Percentiles rank a stretch among this genome's conserved stretches.
Evolutionary conservation across 352 stramenopile species (phyloP).

Genomic region (Pythium myriotylum): DNA sequence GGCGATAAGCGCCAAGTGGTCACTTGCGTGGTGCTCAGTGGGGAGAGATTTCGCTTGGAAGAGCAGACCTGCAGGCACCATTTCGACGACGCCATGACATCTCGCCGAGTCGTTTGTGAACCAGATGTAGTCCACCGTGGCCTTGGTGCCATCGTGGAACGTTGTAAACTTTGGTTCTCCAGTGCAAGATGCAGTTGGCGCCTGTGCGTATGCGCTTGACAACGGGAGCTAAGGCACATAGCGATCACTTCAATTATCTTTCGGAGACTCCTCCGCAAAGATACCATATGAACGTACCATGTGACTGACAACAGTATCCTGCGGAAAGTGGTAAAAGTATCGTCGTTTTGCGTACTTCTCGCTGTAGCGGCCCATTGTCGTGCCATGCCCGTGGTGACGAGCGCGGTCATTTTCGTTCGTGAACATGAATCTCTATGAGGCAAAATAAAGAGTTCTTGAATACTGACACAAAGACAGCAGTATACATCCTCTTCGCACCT

Average conservation of each 20-base stretch:
- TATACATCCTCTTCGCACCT: slow-evolving; percentile 11
- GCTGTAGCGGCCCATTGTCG: slow-evolving; percentile 25
- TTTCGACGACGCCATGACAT: slow-evolving; percentile 70
- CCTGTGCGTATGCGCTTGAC: slow-evolving; percentile 67
- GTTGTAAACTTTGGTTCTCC: slow-evolving; percentile 77
- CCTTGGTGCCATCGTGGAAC: slow-evolving; percentile 61
- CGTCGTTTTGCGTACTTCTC: slow-evolving; percentile 11
- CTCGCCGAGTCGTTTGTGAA: slow-evolving; percentile 48
- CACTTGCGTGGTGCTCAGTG: slow-evolving; percentile 56
- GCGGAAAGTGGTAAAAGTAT: slow-evolving; percentile 29
- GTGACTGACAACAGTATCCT: slow-evolving; percentile 18
- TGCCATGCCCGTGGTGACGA: slow-evolving; percentile 30
- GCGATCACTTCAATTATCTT: too few relatives aligned
- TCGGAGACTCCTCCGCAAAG: too few relatives aligned
- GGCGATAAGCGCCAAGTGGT: slow-evolving; percentile 70
- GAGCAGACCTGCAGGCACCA: slow-evolving; percentile 50
- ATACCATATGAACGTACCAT: slow-evolving; percentile 3
- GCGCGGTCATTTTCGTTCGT: slow-evolving; percentile 22
- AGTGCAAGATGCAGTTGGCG: slow-evolving; percentile 43
- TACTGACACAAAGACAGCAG: too few relatives aligned
- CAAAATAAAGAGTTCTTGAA: too few relatives aligned
- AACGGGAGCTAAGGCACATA: slow-evolving; percentile 43
- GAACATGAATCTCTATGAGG: slow-evolving; percentile 12
- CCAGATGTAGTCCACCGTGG: slow-evolving; percentile 76
- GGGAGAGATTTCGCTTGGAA: slow-evolving; percentile 54